phyloP scores from a whole-genome alignment of 139 green algal species.

The Coccomyxa sp. region DNA sequence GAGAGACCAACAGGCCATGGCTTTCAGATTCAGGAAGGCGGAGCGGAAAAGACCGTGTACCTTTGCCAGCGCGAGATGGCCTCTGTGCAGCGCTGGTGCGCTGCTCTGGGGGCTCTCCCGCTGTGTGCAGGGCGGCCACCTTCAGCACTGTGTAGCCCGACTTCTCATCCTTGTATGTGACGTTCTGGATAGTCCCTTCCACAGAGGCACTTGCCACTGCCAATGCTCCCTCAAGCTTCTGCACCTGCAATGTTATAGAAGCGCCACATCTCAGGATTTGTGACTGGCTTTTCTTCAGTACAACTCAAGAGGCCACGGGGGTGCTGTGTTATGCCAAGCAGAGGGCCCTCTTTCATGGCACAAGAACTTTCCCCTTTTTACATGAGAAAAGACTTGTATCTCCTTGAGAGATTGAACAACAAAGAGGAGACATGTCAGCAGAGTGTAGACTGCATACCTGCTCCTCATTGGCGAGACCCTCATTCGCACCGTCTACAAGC shows the following conservation, averaged over 20 bases:
- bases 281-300: no score
- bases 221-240: background rate
- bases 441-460: background rate
- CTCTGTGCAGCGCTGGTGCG: no score
- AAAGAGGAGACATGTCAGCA: background rate
- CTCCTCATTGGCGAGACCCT: background rate
- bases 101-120: background rate
- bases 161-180: background rate
- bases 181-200: background rate
- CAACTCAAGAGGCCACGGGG: no score
- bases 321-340: background rate
- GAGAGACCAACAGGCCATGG: no score
- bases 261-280: no score
- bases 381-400: background rate
- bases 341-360: background rate
- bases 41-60: no score
- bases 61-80: no score
- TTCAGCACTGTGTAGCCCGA: background rate
- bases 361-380: background rate
- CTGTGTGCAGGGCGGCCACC: background rate
- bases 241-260: no score
- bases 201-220: background rate
- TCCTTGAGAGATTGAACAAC: background rate
- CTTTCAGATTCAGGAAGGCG: no score
- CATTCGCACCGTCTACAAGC: background rate